phyloP scores from a whole-genome alignment of 225 moss, liverwort and hornwort species.

The Lunularia cruciata region DNA sequence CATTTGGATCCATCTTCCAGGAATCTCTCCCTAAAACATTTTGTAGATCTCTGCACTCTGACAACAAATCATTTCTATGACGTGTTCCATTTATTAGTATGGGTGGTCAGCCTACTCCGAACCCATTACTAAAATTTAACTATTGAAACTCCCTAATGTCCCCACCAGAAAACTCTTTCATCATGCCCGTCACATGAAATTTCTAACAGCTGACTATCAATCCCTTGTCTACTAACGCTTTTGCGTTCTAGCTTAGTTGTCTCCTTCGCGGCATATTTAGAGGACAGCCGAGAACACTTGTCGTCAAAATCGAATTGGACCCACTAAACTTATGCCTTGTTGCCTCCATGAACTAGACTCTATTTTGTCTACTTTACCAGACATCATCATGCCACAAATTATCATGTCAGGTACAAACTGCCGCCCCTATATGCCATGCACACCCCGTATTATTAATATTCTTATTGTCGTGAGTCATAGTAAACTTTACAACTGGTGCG shows the following conservation, averaged over 20 bases:
- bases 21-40: too few species aligned
- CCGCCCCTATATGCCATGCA: neutral
- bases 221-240: neutral
- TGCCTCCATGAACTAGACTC: neutral
- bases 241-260: neutral
- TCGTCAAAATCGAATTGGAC: neutral
- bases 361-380: neutral
- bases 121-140: too few species aligned
- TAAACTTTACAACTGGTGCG: conserved; percentile 12
- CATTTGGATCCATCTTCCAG: too few species aligned
- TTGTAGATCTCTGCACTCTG: too few species aligned
- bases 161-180: conserved; percentile 10
- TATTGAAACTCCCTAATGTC: too few species aligned
- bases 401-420: conserved; percentile 6
- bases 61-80: too few species aligned
- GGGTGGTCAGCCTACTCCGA: too few species aligned
- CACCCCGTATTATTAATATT: neutral
- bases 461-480: neutral
- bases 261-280: neutral
- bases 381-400: conserved; percentile 8
- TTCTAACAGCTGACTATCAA: neutral
- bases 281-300: neutral
- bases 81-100: too few species aligned
- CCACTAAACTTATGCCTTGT: neutral
- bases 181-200: conserved; percentile 6